Percentiles rank a stretch among this genome's conserved stretches.
Evolutionary conservation across 768 basidiomycete species (phyloP).

Genomic region (Lanmaoa pseudosensibilis): DNA sequence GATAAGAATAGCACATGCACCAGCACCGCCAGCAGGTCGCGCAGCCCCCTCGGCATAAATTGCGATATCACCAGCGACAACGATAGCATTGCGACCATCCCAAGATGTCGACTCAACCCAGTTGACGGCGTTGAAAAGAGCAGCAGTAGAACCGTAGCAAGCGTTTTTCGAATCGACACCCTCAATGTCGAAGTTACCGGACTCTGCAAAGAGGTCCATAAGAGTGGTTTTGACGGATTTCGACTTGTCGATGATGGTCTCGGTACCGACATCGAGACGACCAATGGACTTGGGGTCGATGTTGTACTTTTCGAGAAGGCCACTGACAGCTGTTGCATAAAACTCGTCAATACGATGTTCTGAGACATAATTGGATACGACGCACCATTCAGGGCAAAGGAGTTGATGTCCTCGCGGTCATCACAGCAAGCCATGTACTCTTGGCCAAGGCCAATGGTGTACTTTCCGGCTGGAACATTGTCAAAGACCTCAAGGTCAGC

Average conservation of each 20-base stretch:
- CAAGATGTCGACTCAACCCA: constrained; percentile 96
- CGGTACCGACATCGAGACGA: constrained; percentile 96
- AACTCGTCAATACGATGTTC: neutral
- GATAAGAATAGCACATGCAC: constrained; percentile 91
- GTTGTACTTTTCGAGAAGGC: constrained; percentile 90
- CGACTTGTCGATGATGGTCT: constrained; percentile 99
- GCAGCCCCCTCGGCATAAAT: constrained; percentile 96
- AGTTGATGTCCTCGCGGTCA: constrained; percentile 99
- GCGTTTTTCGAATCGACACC: constrained; percentile 99
- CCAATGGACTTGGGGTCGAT: constrained; percentile 96
- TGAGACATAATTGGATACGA: neutral
- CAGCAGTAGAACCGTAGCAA: constrained; percentile 98
- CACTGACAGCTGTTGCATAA: constrained; percentile 68
- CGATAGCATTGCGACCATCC: constrained; percentile 98
- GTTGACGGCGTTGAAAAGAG: constrained; percentile 97
- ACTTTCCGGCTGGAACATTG: constrained; percentile 92
- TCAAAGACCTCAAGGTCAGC: constrained; percentile 92
- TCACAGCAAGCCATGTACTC: constrained; percentile 99
- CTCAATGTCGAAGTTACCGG: constrained; percentile 96
- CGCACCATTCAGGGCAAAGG: constrained; percentile 90
- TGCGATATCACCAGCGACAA: constrained; percentile 95
- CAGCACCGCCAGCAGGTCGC: constrained; percentile 95
- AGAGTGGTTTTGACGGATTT: constrained; percentile 98
- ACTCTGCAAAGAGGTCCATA: constrained; percentile 94
- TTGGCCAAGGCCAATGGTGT: constrained; percentile 98